Percentiles rank a stretch among this genome's conserved stretches.
Evolutionary conservation across 495 filamentous ascomycete genomes (phyloP).

Genomic region (Penicillium coffeae): DNA sequence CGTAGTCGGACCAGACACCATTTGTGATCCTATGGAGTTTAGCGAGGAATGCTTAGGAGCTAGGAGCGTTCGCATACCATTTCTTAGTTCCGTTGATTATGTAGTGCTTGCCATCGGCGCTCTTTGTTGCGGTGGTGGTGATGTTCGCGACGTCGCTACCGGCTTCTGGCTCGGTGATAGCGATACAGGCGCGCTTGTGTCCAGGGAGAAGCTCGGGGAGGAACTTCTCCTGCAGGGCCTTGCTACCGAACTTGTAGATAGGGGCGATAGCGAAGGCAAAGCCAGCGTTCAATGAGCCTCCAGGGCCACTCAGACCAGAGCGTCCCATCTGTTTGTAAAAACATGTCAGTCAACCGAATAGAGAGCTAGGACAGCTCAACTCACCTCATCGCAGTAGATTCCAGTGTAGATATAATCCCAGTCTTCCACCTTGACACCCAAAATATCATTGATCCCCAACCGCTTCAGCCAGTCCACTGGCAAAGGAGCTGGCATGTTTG

Average conservation of each 20-base stretch:
- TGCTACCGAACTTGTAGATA: conserved; percentile 62
- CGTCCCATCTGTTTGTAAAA: conserved; percentile 48
- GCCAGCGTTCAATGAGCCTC: conserved; percentile 59
- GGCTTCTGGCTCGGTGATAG: conserved; percentile 72
- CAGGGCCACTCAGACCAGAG: conserved; percentile 59
- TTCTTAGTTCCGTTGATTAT: conserved; percentile 76
- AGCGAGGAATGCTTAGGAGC: not conserved
- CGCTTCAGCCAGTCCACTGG: conserved; percentile 63
- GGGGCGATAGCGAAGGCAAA: conserved; percentile 69
- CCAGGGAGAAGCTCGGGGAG: conserved; percentile 65
- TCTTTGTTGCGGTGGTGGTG: conserved; percentile 61
- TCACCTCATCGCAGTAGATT: conserved; percentile 64
- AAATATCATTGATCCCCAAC: conserved; percentile 59
- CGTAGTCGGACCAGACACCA: conserved; percentile 70
- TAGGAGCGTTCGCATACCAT: conserved; percentile 44
- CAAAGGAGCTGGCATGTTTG: conserved; percentile 61
- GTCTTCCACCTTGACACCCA: conserved; percentile 69
- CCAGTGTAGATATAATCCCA: conserved; percentile 69
- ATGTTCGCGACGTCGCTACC: conserved; percentile 72
- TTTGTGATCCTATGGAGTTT: conserved; percentile 59
- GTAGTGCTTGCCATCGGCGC: conserved; percentile 60
- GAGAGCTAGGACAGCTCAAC: not conserved
- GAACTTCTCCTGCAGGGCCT: conserved; percentile 56
- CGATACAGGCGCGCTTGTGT: conserved; percentile 64
- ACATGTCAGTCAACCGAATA: not conserved